phyloP scores from a whole-genome alignment of 2,329 filamentous ascomycete genomes.

The Simplicillium aogashimaense region DNA sequence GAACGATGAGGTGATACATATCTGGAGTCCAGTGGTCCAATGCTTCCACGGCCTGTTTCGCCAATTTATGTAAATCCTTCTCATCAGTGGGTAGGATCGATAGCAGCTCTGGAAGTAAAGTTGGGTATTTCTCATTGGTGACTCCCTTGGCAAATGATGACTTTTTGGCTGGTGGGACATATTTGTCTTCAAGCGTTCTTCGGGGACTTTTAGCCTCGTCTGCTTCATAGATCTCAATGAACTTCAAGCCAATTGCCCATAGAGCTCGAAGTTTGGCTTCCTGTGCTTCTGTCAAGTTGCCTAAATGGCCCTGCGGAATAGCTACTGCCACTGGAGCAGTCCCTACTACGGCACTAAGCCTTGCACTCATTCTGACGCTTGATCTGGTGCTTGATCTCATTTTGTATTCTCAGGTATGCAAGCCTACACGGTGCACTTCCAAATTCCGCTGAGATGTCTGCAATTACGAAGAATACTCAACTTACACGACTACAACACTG shows the following conservation, averaged over 20 bases:
- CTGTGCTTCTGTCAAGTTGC: conserved; percentile 71
- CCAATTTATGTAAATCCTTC: conserved; percentile 82
- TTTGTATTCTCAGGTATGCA: no score
- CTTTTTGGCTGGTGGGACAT: conserved; percentile 17
- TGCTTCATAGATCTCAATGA: conserved; percentile 49
- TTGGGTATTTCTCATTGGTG: conserved; percentile 35
- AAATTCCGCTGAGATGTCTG: no score
- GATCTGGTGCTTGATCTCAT: no score
- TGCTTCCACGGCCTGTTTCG: conserved; percentile 68
- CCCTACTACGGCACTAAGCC: no score
- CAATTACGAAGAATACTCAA: no score
- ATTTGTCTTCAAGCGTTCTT: conserved; percentile 18
- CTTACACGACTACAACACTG: no score
- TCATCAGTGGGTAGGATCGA: conserved; percentile 33
- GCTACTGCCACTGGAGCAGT: no score
- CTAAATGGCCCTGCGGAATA: conserved; percentile 56
- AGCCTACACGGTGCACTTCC: no score
- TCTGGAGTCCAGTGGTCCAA: conserved; percentile 64
- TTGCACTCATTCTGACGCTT: no score
- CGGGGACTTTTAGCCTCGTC: conserved; percentile 13
- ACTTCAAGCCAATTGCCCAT: conserved; percentile 62
- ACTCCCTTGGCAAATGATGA: conserved; percentile 47
- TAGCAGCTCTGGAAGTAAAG: conserved; percentile 19
- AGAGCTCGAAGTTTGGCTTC: conserved; percentile 74
- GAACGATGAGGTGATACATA: conserved; percentile 64